phyloP scores from a whole-genome alignment of 495 filamentous ascomycete genomes.

The Lasiosphaeria ovina region DNA sequence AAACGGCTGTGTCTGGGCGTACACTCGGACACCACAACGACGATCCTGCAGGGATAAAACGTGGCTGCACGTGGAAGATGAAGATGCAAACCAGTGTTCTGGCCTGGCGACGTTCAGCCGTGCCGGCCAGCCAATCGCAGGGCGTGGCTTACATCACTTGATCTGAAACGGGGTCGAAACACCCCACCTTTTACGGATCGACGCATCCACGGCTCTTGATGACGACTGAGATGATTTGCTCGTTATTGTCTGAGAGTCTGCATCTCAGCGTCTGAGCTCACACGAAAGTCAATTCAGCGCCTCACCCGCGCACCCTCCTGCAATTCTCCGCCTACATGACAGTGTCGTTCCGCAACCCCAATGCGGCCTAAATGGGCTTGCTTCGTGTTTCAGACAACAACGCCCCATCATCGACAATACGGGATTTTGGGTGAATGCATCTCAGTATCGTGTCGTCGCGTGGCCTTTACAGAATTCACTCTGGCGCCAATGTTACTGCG shows the following conservation, averaged over 20 bases:
- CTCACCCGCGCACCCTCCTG: background rate
- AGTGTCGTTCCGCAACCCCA: background rate
- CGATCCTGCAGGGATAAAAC: conserved; percentile 33
- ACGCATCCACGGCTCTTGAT: conserved; percentile 3
- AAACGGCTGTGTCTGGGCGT: background rate
- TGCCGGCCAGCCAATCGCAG: conserved; percentile 9
- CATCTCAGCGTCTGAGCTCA: conserved; percentile 3
- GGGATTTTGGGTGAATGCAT: too few species aligned
- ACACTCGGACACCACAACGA: conserved; percentile 5
- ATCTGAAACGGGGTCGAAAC: conserved; percentile 37
- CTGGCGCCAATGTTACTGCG: too few species aligned
- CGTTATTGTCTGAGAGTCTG: conserved; percentile 14
- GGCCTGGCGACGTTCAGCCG: background rate
- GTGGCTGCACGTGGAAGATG: conserved; percentile 33
- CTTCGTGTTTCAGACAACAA: background rate
- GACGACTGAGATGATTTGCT: background rate
- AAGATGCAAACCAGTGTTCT: conserved; percentile 13
- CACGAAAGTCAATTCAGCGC: background rate
- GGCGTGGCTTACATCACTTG: conserved; percentile 22
- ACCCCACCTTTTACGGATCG: conserved; percentile 17
- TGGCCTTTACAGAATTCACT: too few species aligned
- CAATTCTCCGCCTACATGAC: background rate
- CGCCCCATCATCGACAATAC: too few species aligned
- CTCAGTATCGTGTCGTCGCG: too few species aligned
- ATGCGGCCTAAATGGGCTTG: background rate